Base-by-base conservation (phyloP, 1,139 yeast species). In the Geotrichum klebahnii region DNA sequence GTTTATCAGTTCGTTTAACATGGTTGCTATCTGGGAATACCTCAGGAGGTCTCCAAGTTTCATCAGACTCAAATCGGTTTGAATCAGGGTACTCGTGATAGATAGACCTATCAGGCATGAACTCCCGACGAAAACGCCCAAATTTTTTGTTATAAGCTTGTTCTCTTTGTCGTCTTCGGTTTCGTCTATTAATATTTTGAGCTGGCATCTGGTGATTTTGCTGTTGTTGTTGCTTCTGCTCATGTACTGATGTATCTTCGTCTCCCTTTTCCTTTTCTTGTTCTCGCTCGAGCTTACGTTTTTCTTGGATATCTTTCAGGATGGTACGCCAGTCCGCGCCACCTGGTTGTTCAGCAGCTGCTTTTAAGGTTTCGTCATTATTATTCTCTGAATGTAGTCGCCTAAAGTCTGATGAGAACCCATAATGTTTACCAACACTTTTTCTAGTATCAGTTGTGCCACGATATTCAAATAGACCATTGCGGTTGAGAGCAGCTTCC, bases 41-140 rank as follows among this genome's bases (percentile, higher is more conserved):
- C 17, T 59, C 60, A 8, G 63, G 61, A 1, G 67, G 63, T 19
- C 68, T 51, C 68, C 68, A 64, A 1, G 60, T 55, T 41, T 64
- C 67, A 32, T 58, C 63, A 6, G 64, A 57, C 10, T 59, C 60
- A 33, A 57, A 61, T 28, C 68, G 51, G 35, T 61, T 60, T 19
- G 61, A 57, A 22, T 62, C 64, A 3, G 66, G 63, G 38, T 56
- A 59, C 2, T 60, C 56, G 44, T 63, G 64, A 52, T 58, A 63
- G 46, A 50, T 63, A 2, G 65, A 53, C 37, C 62, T 61, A 17
- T 59, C 62, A 1, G 40, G 32, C 5, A 34, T 12, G 19, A 26
- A 31, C 28, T 50, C 47, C 9, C 42, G 31, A 14, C 33, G 34
- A 32, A 45, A 32, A 19, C 46, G 20, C 3, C 53, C 53, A 33